Percentiles rank a stretch among this genome's conserved stretches.
These are phyloP conservation scores for Jamesozyma hellenica DNA, from an alignment of 805 yeast species.

Conservation along the genomic window DNA sequence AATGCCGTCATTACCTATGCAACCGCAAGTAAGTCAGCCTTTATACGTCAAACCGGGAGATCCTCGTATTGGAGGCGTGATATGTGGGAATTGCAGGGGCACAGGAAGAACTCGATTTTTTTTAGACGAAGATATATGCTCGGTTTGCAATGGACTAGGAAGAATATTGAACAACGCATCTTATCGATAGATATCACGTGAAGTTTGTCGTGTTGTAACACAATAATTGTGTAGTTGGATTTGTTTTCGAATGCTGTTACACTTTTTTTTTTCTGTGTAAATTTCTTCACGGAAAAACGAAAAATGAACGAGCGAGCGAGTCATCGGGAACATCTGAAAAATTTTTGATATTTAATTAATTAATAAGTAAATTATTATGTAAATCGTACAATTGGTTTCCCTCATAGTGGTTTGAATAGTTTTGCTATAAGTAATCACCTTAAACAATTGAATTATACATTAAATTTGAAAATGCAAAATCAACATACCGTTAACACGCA, in stretches of 20 bases:
- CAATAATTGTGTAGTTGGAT: neutral
- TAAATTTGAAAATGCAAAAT: no score
- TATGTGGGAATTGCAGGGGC: slow-evolving; percentile 69
- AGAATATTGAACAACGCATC: slow-evolving; percentile 30
- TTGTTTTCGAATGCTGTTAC: no score
- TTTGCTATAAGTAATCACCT: no score
- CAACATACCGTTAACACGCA: neutral
- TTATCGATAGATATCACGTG: neutral
- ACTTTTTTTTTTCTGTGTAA: neutral
- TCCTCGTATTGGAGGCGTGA: slow-evolving; percentile 60
- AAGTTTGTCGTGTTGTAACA: neutral
- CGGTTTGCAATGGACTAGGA: slow-evolving; percentile 60
- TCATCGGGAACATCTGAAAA: no score
- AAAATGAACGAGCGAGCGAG: no score
- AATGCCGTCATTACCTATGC: slow-evolving; percentile 10
- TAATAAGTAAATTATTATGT: no score
- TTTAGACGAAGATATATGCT: slow-evolving; percentile 53
- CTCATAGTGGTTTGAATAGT: no score
- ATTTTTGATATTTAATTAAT: no score
- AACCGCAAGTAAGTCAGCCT: slow-evolving; percentile 11
- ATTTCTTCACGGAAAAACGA: no score
- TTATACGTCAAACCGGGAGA: slow-evolving; percentile 63
- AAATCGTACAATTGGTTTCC: no score
- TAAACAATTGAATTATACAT: no score
- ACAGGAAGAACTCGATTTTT: slow-evolving; percentile 46